phyloP scores from a whole-genome alignment of 768 basidiomycete genomes.

The Lactifluus volemus region DNA sequence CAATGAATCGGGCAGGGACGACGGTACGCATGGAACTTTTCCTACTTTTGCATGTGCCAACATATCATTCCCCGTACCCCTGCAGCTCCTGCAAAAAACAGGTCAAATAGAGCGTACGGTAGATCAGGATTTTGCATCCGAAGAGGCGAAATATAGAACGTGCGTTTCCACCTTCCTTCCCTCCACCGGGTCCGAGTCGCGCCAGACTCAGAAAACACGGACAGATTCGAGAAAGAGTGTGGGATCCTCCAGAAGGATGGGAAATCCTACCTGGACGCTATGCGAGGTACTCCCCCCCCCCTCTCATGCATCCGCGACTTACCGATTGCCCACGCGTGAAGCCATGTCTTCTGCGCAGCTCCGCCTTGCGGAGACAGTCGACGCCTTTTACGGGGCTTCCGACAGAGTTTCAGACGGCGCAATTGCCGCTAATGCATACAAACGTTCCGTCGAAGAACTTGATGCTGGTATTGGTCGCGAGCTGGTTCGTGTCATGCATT shows the following conservation, averaged over 20 bases:
- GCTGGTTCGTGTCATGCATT: slow-evolving; percentile 48
- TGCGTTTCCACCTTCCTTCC: slow-evolving; percentile 34
- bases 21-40: slow-evolving; percentile 45
- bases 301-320: not conserved
- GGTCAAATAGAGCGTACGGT: slow-evolving; percentile 96
- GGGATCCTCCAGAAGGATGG: slow-evolving; percentile 89
- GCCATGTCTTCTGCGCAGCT: slow-evolving; percentile 94
- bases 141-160: slow-evolving; percentile 86
- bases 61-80: slow-evolving; percentile 6
- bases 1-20: slow-evolving; percentile 84
- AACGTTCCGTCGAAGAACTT: slow-evolving; percentile 87
- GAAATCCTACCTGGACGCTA: slow-evolving; percentile 90
- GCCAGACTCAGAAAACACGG: not conserved
- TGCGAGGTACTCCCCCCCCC: slow-evolving; percentile 57
- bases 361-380: slow-evolving; percentile 87
- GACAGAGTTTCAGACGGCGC: slow-evolving; percentile 84
- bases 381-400: slow-evolving; percentile 82
- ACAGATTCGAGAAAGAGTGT: slow-evolving; percentile 94
- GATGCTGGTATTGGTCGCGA: slow-evolving; percentile 79
- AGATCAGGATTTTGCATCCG: slow-evolving; percentile 87
- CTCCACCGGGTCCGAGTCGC: not conserved
- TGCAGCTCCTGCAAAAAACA: slow-evolving; percentile 90
- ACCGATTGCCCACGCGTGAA: slow-evolving; percentile 25
- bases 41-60: not conserved
- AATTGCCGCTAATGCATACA: slow-evolving; percentile 96